Evolutionary conservation across 176 grass and related monocot genomes (phyloP), one percentile per base, ranked within the genome.

Genomic region (Rhynchospora breviuscula): DNA sequence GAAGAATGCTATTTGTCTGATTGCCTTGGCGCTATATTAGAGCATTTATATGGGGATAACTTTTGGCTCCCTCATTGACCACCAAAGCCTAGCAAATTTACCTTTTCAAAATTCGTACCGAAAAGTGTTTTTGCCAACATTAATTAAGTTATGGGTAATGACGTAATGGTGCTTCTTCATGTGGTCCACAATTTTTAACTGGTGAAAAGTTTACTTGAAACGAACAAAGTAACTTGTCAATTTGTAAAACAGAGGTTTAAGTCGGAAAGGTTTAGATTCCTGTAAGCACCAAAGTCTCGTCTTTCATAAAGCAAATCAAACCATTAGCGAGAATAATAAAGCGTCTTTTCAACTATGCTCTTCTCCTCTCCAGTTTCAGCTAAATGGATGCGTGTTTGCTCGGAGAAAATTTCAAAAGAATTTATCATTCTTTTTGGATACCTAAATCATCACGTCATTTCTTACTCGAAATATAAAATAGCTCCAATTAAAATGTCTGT

Each of bases 241-340:
- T 23, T 81, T 47, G 56, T 63, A 63, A 81, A 45, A 22, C 33
- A 51, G 11, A 63, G 59, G 80, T 53, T 67, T 82, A 5, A 51
- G 15, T 63, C n/a, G 7, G 52, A 82, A 82, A 82, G 43, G 2
- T 43, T 82, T 67, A 80, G 80, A 82, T 82, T 82, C 80, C 80
- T 67, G 3, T 46, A 66, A 51, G 57, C 80, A 64, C 63, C 57
- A 82, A 67, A 82, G 17, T 67, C 63, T 82, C 45, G 53, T 67
- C 59, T 82, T 64, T 48, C 43, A 35, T 82, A 82, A 82, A 82
- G 59, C 26, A 51, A 67, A 64, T 23, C 31, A 82, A 47, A 17
- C 26, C 80, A 67, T 67, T 82, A 67, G 43, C 13, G 22, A 10
- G 45, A 82, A 82, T 82, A 82, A 82, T 66, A 65, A 81, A 82